Evolutionary conservation across 2,329 filamentous ascomycete genomes (phyloP).

Genomic region (Xylaria hypoxylon): DNA sequence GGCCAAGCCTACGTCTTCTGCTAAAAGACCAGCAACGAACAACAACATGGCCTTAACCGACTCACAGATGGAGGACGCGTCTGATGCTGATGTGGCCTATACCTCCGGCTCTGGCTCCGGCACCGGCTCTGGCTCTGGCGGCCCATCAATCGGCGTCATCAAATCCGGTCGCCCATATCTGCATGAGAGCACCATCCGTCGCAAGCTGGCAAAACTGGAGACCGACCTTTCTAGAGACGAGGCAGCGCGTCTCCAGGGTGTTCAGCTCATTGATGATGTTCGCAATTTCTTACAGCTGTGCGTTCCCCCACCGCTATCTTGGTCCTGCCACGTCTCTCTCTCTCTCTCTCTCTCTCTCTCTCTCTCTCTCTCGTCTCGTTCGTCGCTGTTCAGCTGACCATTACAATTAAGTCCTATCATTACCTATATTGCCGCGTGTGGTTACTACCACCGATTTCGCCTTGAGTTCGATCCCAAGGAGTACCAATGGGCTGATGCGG

Average conservation of each 20-base stretch:
- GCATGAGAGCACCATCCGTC: conserved; percentile 82
- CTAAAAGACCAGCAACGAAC: background rate
- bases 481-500: conserved; percentile 88
- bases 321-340: background rate
- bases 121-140: conserved; percentile 27
- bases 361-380: no score
- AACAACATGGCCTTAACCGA: conserved; percentile 33
- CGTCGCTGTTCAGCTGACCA: conserved; percentile 29
- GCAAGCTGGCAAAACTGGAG: conserved; percentile 75
- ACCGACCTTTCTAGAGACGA: conserved; percentile 84
- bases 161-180: conserved; percentile 73
- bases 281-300: conserved; percentile 83
- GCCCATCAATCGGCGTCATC: conserved; percentile 48
- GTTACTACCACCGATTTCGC: conserved; percentile 94
- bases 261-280: conserved; percentile 89
- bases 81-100: conserved; percentile 32
- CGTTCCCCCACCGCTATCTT: conserved; percentile 50
- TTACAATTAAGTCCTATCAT: conserved; percentile 75
- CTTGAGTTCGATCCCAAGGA: conserved; percentile 86
- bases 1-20: background rate
- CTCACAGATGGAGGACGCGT: conserved; percentile 28
- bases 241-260: conserved; percentile 82
- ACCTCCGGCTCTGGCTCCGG: conserved; percentile 22
- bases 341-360: no score
- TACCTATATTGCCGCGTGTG: conserved; percentile 90